Evolutionary conservation across 225 moss, liverwort and hornwort species (phyloP).

Genomic region (Sphagnum tenellum): DNA sequence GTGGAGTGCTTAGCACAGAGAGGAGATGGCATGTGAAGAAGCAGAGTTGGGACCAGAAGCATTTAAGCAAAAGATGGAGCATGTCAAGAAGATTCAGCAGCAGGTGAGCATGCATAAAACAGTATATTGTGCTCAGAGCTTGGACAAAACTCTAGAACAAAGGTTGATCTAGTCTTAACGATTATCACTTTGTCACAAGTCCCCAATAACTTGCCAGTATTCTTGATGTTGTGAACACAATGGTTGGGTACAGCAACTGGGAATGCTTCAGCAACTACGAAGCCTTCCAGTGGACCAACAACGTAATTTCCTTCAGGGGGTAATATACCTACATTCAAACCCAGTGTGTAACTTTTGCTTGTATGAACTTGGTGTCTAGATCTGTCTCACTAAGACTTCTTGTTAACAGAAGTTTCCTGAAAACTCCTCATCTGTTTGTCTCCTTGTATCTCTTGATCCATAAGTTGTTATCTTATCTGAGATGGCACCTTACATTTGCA

Average conservation of each 20-base stretch:
- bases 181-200: no score
- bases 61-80: constrained; percentile 48
- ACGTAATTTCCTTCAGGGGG: constrained; percentile 40
- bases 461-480: no score
- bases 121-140: background rate
- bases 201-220: no score
- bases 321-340: constrained; percentile 4
- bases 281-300: constrained; percentile 50
- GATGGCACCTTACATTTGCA: no score
- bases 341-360: no score
- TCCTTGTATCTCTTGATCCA: no score
- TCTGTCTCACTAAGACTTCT: no score
- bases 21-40: constrained; percentile 67
- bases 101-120: constrained; percentile 23
- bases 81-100: constrained; percentile 45
- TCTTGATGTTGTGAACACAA: no score
- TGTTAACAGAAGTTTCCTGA: no score
- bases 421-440: no score
- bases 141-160: no score
- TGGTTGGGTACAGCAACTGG: constrained; percentile 43
- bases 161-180: no score
- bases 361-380: background rate
- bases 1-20: constrained; percentile 21
- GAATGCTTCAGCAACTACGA: constrained; percentile 44
- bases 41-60: constrained; percentile 57